Percentiles rank a stretch among this genome's conserved stretches.
Evolutionary conservation across 2,329 filamentous ascomycete genomes (phyloP).

Genomic region (Torrubiellomyces zombiae): DNA sequence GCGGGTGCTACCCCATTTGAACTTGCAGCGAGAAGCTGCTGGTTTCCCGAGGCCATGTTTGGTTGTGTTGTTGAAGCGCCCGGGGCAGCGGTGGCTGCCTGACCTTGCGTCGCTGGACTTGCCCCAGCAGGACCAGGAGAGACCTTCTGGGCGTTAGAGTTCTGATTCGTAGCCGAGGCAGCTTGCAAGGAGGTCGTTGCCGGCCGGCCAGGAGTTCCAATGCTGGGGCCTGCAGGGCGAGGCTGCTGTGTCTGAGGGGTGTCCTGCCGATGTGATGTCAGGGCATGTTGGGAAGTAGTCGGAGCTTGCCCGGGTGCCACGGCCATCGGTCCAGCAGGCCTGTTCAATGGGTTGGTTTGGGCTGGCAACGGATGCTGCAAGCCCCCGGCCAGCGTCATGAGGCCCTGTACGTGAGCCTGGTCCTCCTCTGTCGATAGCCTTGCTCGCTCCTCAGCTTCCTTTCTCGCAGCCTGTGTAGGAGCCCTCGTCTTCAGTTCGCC

Average conservation of each 20-base stretch:
- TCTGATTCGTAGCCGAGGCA: constrained; percentile 4
- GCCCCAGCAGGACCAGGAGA: too few species aligned
- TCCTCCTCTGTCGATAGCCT: constrained; percentile 42
- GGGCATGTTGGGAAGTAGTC: constrained; percentile 12
- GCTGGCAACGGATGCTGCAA: constrained; percentile 25
- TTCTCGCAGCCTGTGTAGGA: constrained; percentile 54
- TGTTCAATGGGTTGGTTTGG: constrained; percentile 9
- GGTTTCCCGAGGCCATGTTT: too few species aligned
- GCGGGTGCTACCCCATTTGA: too few species aligned
- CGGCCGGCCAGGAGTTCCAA: too few species aligned
- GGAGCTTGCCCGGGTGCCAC: constrained; percentile 18
- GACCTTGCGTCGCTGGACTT: too few species aligned
- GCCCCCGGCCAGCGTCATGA: constrained; percentile 36
- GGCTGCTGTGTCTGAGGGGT: too few species aligned
- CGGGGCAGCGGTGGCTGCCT: too few species aligned
- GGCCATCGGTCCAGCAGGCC: constrained; percentile 13
- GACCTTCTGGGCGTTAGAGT: constrained; percentile 5
- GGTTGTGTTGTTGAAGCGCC: too few species aligned
- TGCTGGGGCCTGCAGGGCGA: too few species aligned
- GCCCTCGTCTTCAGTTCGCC: constrained; percentile 78
- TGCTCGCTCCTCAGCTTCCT: constrained; percentile 49
- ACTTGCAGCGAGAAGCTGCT: too few species aligned
- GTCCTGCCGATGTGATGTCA: constrained; percentile 2
- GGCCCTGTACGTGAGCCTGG: constrained; percentile 41
- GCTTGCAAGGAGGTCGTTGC: too few species aligned